These are phyloP conservation scores for Trypanosoma avium DNA, from an alignment of 208 protist species.

Conservation along the genomic window DNA sequence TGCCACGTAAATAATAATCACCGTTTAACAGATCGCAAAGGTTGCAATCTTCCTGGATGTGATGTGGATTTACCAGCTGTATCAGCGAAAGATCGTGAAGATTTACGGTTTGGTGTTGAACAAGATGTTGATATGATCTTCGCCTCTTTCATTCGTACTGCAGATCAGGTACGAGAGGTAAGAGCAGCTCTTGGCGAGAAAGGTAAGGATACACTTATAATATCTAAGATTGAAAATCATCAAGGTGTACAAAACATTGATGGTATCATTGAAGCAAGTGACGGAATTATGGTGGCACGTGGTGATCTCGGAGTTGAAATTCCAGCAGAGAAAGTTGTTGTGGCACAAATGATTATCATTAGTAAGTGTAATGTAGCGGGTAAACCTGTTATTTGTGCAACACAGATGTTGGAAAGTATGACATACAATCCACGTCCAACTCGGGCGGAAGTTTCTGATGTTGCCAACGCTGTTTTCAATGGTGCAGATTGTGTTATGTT, in stretches of 20 bases:
- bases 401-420: conserved; percentile 99
- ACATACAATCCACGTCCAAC: conserved; percentile 97
- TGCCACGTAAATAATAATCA: conserved; percentile 83
- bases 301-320: conserved; percentile 99
- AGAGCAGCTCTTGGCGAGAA: conserved; percentile 87
- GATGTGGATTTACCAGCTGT: conserved; percentile 88
- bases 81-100: conserved; percentile 92
- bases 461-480: conserved; percentile 98
- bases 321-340: conserved; percentile 96
- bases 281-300: conserved; percentile 99
- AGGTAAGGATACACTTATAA: conserved; percentile 95
- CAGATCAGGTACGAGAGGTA: conserved; percentile 94
- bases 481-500: conserved; percentile 99
- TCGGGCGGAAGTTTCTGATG: conserved; percentile 97
- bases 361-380: conserved; percentile 96
- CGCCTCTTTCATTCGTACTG: conserved; percentile 97
- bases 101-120: conserved; percentile 94
- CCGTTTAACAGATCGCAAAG: conserved; percentile 80
- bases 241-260: conserved; percentile 98
- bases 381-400: conserved; percentile 99
- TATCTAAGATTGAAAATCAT: conserved; percentile 99
- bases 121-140: conserved; percentile 98
- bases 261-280: conserved; percentile 95
- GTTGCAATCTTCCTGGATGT: conserved; percentile 88
- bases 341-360: conserved; percentile 99